phyloP scores from a whole-genome alignment of 345 rosid species.

The Salix koriyanagi region DNA sequence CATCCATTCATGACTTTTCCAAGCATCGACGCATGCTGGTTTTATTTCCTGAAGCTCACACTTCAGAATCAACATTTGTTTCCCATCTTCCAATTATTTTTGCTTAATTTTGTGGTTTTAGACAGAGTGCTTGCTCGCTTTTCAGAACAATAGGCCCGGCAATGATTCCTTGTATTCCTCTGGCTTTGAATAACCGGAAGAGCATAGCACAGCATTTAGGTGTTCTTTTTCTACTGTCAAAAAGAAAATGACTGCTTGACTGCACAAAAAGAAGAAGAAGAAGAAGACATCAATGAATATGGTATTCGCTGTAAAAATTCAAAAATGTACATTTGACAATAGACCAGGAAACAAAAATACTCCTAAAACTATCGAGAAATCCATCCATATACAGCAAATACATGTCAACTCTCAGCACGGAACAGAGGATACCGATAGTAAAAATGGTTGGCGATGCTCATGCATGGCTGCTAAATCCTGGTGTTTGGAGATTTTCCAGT shows the following conservation, averaged over 20 bases:
- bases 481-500: constrained; percentile 39
- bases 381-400: constrained; percentile 10
- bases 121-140: neutral
- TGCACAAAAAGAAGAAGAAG: neutral
- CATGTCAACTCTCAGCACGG: constrained; percentile 3
- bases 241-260: neutral
- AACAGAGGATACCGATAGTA: neutral
- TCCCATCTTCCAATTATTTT: neutral
- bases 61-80: neutral
- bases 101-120: neutral
- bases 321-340: constrained; percentile 5
- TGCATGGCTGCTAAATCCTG: constrained; percentile 19
- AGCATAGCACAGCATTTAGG: neutral
- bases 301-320: constrained; percentile 8
- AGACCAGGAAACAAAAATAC: neutral
- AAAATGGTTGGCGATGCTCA: constrained; percentile 11
- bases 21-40: neutral
- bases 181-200: neutral
- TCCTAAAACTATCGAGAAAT: neutral
- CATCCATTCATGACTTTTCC: neutral
- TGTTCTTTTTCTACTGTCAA: neutral
- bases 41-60: neutral
- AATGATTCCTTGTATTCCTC: neutral
- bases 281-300: neutral
- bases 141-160: neutral